phyloP scores from a whole-genome alignment of 192 early-diverging fungal species.

The Dimargaris xerosporica region DNA sequence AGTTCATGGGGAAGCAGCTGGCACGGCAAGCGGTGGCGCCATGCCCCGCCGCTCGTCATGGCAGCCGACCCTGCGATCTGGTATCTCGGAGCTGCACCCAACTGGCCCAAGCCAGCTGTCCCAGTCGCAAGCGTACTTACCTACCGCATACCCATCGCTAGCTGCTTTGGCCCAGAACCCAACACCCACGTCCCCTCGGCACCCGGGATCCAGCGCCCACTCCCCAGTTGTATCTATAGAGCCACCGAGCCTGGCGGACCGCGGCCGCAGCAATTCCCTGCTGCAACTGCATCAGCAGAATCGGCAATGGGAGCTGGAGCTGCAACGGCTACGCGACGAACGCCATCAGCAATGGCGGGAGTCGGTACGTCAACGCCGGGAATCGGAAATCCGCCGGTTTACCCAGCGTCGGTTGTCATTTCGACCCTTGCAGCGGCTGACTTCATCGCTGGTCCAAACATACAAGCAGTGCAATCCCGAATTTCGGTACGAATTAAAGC shows the following conservation, averaged over 20 bases:
- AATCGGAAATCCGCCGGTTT: not conserved
- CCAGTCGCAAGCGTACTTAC: no score
- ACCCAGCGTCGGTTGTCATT: not conserved
- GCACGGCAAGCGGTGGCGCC: no score
- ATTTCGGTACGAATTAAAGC: conserved; percentile 60
- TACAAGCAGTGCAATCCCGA: conserved; percentile 67
- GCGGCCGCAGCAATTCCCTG: conserved; percentile 11
- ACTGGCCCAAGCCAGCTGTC: no score
- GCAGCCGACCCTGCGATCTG: no score
- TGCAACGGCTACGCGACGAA: not conserved
- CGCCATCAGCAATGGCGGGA: not conserved
- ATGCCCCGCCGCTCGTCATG: no score
- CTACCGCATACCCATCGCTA: no score
- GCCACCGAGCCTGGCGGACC: not conserved
- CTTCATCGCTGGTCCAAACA: conserved; percentile 45
- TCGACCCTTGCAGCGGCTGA: conserved; percentile 37
- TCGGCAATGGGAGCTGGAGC: conserved; percentile 1
- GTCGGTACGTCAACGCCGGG: not conserved
- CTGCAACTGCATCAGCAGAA: conserved; percentile 3
- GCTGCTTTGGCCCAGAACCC: no score
- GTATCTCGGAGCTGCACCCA: no score
- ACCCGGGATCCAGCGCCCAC: no score
- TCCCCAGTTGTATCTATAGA: no score
- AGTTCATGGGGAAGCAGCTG: no score
- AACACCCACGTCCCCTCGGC: no score